phyloP scores from a whole-genome alignment of 1,284 basidiomycete genomes.

The Ustilago lituana region DNA sequence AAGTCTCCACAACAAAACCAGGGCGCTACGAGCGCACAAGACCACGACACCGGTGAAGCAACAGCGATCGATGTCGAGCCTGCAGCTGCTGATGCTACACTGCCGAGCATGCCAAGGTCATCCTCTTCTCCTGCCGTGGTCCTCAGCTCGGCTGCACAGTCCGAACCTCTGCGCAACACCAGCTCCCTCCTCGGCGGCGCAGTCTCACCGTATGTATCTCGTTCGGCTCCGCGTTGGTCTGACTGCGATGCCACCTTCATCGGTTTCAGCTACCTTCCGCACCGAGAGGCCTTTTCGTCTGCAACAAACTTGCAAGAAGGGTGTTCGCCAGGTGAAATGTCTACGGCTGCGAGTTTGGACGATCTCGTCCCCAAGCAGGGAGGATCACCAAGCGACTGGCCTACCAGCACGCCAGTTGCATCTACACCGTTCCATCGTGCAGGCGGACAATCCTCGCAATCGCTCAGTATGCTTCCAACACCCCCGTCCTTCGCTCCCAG shows the following conservation, averaged over 20 bases:
- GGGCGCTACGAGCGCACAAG: neutral
- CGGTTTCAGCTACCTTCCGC: conserved; percentile 59
- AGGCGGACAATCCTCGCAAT: conserved; percentile 13
- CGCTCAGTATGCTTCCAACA: conserved; percentile 31
- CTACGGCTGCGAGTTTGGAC: conserved; percentile 35
- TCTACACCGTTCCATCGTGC: conserved; percentile 47
- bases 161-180: conserved; percentile 5
- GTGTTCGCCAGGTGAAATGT: conserved; percentile 25
- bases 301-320: neutral
- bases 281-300: conserved; percentile 29
- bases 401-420: conserved; percentile 35
- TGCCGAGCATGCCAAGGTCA: conserved; percentile 24
- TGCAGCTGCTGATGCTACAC: neutral
- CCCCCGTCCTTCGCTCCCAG: conserved; percentile 47
- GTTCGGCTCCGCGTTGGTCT: conserved; percentile 43
- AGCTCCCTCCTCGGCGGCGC: conserved; percentile 2
- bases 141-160: conserved; percentile 12
- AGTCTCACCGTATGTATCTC: conserved; percentile 18
- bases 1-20: neutral
- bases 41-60: neutral
- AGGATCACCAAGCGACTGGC: conserved; percentile 21
- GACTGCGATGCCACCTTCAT: conserved; percentile 55
- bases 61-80: neutral
- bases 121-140: conserved; percentile 38
- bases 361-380: conserved; percentile 9